A percentile compares a stretch with the other conserved stretches of the same genome.
phyloP scores from a whole-genome alignment of 1,284 basidiomycete species.

The Limonomyces culmigenus region DNA sequence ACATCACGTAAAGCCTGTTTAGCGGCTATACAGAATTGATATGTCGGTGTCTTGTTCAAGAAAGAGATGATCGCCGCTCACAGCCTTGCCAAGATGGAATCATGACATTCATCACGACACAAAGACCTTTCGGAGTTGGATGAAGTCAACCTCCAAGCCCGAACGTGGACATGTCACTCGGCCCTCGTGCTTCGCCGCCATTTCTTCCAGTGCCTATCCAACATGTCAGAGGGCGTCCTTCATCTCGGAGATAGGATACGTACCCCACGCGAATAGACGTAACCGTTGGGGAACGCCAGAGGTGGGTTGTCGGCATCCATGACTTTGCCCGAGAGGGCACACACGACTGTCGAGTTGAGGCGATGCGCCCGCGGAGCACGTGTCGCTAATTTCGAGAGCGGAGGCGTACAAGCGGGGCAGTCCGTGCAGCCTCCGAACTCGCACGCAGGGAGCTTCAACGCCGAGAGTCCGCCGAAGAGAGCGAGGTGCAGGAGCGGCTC shows the following conservation, averaged over 20 bases:
- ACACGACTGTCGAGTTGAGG: constrained; percentile 90
- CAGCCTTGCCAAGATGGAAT: too few relatives aligned
- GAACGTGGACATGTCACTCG: constrained; percentile 74
- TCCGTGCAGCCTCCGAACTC: constrained; percentile 56
- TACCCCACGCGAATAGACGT: constrained; percentile 86
- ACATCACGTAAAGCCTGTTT: neutral
- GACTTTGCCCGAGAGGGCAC: constrained; percentile 76
- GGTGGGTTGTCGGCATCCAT: constrained; percentile 91
- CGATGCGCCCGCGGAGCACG: constrained; percentile 92
- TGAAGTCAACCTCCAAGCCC: constrained; percentile 44
- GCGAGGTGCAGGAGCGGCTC: constrained; percentile 77
- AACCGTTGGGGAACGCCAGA: constrained; percentile 82
- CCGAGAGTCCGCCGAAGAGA: constrained; percentile 76
- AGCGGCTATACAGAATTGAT: too few relatives aligned
- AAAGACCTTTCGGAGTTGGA: constrained; percentile 70
- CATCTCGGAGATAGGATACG: constrained; percentile 8
- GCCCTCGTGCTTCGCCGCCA: constrained; percentile 63
- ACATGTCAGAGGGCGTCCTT: neutral
- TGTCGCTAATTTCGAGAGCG: constrained; percentile 60
- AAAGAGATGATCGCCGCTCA: too few relatives aligned
- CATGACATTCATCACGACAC: constrained; percentile 63
- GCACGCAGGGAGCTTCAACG: constrained; percentile 73
- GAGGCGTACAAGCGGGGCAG: constrained; percentile 81
- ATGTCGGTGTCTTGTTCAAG: too few relatives aligned
- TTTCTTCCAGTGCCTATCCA: constrained; percentile 60